These are phyloP conservation scores for Monosporozyma yasuniensis DNA, from an alignment of 805 yeast genomes.

Conservation along the genomic window DNA sequence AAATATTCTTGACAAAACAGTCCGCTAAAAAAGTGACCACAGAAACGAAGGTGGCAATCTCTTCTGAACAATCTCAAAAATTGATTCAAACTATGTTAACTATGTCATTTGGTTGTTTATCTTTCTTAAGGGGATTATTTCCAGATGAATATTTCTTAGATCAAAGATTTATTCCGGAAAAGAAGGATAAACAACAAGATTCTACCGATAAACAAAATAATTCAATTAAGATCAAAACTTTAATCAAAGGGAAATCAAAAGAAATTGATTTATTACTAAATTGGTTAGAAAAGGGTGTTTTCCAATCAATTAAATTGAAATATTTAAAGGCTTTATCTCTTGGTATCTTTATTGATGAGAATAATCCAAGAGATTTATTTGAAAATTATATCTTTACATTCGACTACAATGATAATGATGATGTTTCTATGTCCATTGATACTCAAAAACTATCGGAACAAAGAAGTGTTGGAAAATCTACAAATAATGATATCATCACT, in stretches of 20 bases:
- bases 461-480: constrained; percentile 7
- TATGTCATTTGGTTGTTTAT: constrained; percentile 49
- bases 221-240: constrained; percentile 40
- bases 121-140: constrained; percentile 49
- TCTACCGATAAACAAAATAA: constrained; percentile 18
- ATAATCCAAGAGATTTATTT: constrained; percentile 34
- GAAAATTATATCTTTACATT: constrained; percentile 47
- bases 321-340: constrained; percentile 39
- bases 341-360: constrained; percentile 37
- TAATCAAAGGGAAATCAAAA: constrained; percentile 37
- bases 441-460: constrained; percentile 18
- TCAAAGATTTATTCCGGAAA: constrained; percentile 35
- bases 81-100: constrained; percentile 40
- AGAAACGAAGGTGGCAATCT: constrained; percentile 19
- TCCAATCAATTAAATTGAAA: constrained; percentile 36
- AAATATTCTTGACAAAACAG: constrained; percentile 6
- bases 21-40: constrained; percentile 8
- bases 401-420: constrained; percentile 31
- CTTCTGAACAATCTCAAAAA: constrained; percentile 36
- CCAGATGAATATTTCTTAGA: constrained; percentile 47
- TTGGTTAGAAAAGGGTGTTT: constrained; percentile 47
- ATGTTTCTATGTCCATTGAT: constrained; percentile 13
- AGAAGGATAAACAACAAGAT: constrained; percentile 24
- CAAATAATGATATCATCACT: constrained; percentile 14
- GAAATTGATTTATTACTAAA: constrained; percentile 42